Evolutionary conservation across 2,329 filamentous ascomycete genomes (phyloP), one percentile per base, ranked within the genome.

Genomic region (Capronia epimyces): DNA sequence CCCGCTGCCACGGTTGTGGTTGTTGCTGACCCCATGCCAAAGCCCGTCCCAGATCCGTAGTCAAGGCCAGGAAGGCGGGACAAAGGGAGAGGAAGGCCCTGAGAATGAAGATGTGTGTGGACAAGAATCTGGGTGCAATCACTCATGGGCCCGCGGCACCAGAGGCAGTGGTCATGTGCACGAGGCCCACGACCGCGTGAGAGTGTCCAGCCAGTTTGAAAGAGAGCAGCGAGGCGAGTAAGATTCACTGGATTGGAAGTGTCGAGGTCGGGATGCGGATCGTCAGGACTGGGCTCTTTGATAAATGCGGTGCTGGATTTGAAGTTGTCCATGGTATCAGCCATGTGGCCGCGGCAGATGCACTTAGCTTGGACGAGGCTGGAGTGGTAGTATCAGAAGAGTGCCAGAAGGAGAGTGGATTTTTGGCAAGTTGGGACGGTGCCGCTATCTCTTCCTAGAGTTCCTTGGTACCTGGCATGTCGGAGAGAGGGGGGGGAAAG

Each of bases 111-210:
- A 3, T 25, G 16, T 5, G 34, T 20, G 43, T 57, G 54, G 36
- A 52, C 46, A 24, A 57, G 40, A n/a, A 52, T 51, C 8, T 57
- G 27, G 10, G 44, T 40, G 22, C 42, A 39, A 12, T 49, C 37
- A 7, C 18, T 45, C 39, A 57, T 29, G 10, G 43, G n/a, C 16
- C 48, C 51, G n/a, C 49, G 49, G 27, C 55, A 57, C 48, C 48
- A 54, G 15, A 54, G 41, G 21, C 55, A 57, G 15, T 20, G 22
- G 6, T 39, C 39, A 18, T 52, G 41, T 3, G 52, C 18, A 7
- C 55, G 51, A n/a, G 55, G 55, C 21, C 55, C 55, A 8, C 43
- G 44, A 13, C 55, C 55, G 24, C 25, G 47, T 16, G 36, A 37
- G 2, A 52, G n/a, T 2, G 15, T 43, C 55, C 55, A 57, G 16